Conservation (phyloP, 345 rosid genomes). For the Rhodamnia rubescens region DNA sequence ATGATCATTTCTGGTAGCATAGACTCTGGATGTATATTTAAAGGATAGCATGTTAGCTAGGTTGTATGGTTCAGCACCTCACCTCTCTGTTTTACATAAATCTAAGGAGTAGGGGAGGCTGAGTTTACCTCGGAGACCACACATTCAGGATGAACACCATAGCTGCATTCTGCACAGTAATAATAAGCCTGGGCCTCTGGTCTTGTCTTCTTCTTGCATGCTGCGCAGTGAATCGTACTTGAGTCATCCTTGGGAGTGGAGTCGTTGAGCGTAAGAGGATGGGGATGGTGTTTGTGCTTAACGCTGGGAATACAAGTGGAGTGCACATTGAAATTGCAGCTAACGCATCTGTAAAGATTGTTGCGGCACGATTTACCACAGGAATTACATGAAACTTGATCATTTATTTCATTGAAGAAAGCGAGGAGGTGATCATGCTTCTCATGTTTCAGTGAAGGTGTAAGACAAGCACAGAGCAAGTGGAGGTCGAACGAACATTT, state of each 20-base stretch:
- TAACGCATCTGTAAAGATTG: neutral
- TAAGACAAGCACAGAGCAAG: neutral
- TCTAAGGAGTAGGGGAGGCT: neutral
- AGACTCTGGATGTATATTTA: neutral
- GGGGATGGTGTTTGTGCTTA: slow-evolving; percentile 1
- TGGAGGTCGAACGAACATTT: neutral
- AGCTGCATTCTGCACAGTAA: slow-evolving; percentile 2
- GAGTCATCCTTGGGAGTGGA: neutral
- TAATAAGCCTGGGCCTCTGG: neutral
- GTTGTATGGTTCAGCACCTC: neutral
- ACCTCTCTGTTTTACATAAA: neutral
- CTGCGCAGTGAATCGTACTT: neutral
- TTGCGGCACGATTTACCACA: neutral
- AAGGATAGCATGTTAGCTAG: neutral
- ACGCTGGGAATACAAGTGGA: neutral
- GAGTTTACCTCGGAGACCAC: neutral
- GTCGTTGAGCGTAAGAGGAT: neutral
- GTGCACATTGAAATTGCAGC: neutral
- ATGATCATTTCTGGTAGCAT: neutral
- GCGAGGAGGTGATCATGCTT: neutral
- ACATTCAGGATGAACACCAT: slow-evolving; percentile 5
- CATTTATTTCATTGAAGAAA: neutral
- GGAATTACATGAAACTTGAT: neutral
- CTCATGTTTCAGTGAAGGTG: neutral
- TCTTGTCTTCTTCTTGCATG: neutral